Base-by-base conservation (phyloP, 2,329 filamentous ascomycete species). In the Neofusicoccum umdonicola region DNA sequence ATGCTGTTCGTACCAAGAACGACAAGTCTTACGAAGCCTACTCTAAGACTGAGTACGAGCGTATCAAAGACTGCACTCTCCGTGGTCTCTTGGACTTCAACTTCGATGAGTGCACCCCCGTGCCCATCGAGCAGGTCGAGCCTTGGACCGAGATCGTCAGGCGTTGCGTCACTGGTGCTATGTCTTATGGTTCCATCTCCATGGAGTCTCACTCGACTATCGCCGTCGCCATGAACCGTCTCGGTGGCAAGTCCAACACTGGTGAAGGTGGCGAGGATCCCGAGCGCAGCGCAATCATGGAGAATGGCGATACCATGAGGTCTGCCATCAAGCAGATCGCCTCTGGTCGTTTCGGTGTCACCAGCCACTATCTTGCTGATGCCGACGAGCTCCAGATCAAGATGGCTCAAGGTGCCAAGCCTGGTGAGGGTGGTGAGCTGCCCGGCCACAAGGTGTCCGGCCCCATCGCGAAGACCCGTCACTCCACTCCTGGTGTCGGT, bases 1-100 rank as follows among this genome's bases (percentile, higher is more conserved):
- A 98, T 78, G 94, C 94, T 12, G 94, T 97, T 15, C 90, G 94
- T 66, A 94, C 90, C 68, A 97, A 97, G 87, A 97, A 98, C 74
- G 93, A 97, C 83, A 97, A 97, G 82, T 97, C 94, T 0, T 98
- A 97, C 78, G 93, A 97, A 80, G 93, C 94, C 0, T 98, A 98
- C 80, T 96, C 94, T 0, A 87, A 90, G 67, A 90, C 92, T 2
- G 93, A 95, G 77, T 96, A 97, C 74, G 93, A 97, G 82, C 91
- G 95, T 74, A 97, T 97, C 83, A 97, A 97, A 84, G 88, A 92
- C 73, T 98, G 94, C 80, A 98, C 94, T 1, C 87, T 98, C 7
- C 92, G 94, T 76, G 94, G 94, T 74, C 87, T 97, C 75, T 87
- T 98, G 47, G 94, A 98, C 78, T 98, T 98, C 81, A 93, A 96